Conservation (phyloP, 2,329 filamentous ascomycete species). For the Endocalyx cinctus region DNA sequence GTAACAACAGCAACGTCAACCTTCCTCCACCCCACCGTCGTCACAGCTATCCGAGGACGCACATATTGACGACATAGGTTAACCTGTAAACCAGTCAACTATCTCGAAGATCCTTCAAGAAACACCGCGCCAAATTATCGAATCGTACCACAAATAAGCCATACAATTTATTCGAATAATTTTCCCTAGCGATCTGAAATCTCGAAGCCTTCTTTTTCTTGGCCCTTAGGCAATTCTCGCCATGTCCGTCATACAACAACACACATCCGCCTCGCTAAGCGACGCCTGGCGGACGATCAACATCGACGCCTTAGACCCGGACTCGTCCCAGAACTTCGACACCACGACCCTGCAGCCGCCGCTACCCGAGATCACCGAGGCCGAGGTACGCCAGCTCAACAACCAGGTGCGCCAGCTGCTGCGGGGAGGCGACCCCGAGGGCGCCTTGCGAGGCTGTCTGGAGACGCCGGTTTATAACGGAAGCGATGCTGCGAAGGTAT, state of each 20-base stretch:
- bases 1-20: no score
- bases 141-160: no score
- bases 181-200: no score
- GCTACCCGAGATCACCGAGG: conserved; percentile 67
- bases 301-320: conserved; percentile 85
- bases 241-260: conserved; percentile 67
- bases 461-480: conserved; percentile 78
- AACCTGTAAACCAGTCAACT: no score
- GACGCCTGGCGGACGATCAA: conserved; percentile 85
- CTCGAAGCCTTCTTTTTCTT: no score
- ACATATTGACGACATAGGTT: no score
- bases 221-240: no score
- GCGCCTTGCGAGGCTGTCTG: conserved; percentile 76
- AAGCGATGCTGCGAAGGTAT: conserved; percentile 53
- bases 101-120: no score
- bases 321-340: conserved; percentile 89
- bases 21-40: no score
- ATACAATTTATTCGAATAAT: no score
- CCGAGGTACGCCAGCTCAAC: conserved; percentile 72
- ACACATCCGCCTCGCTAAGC: conserved; percentile 54
- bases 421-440: conserved; percentile 80
- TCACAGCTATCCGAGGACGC: no score
- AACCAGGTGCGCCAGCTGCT: conserved; percentile 83
- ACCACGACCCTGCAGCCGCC: conserved; percentile 76
- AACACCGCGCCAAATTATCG: no score